phyloP scores from a whole-genome alignment of 2,329 filamentous ascomycete genomes.

The Dactylellina drechsleri region DNA sequence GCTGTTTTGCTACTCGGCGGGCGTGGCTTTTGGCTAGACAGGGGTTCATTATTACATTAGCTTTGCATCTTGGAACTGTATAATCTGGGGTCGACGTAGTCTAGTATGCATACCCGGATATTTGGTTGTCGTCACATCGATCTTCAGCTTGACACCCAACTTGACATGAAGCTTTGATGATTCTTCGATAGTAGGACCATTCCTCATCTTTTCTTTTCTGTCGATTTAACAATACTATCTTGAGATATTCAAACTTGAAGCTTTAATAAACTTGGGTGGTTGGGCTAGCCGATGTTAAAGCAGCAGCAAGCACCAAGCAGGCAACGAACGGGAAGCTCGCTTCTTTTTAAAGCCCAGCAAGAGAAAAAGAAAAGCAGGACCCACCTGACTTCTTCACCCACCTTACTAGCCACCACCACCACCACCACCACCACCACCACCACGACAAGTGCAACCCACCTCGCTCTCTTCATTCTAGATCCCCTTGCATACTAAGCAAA shows the following conservation, averaged over 20 bases:
- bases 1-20: conserved; percentile 63
- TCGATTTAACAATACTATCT: background rate
- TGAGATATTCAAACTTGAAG: background rate
- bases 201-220: conserved; percentile 15
- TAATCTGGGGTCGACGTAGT: background rate
- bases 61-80: background rate
- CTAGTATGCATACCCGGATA: conserved; percentile 30
- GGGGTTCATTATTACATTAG: background rate
- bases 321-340: conserved; percentile 23
- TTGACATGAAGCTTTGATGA: conserved; percentile 16
- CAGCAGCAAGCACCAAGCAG: conserved; percentile 14
- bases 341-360: conserved; percentile 26
- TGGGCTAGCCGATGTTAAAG: conserved; percentile 5
- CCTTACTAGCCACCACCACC: conserved; percentile 9
- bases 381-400: background rate
- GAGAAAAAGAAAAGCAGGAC: conserved; percentile 3
- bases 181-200: conserved; percentile 8
- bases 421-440: background rate
- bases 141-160: background rate
- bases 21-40: conserved; percentile 66
- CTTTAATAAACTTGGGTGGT: conserved; percentile 1
- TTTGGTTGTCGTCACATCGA: conserved; percentile 12
- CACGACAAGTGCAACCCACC: conserved; percentile 1
- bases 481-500: conserved; percentile 13
- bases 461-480: conserved; percentile 5